A percentile compares a stretch with the other conserved stretches of the same genome.
Conservation (phyloP, 2,329 filamentous ascomycete genomes). For the Emmonsia crescens region DNA sequence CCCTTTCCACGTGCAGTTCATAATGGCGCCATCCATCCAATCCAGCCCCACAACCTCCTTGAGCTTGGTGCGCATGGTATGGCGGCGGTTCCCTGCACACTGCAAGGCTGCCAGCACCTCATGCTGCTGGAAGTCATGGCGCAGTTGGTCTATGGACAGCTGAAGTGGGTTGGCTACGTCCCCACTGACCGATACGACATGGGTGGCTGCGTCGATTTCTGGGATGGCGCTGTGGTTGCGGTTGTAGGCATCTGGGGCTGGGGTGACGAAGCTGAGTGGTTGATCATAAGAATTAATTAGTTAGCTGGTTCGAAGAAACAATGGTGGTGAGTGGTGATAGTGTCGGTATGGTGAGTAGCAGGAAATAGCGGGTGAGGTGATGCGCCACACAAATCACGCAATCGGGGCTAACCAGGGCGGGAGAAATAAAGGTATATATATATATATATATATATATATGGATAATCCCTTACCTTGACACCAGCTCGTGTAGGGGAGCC, state of each 20-base stretch:
- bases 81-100: constrained; percentile 50
- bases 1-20: constrained; percentile 49
- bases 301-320: not conserved
- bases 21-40: constrained; percentile 50
- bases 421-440: not conserved
- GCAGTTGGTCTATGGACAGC: constrained; percentile 39
- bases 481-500: constrained; percentile 13
- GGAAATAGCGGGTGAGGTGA: not conserved
- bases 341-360: too few species aligned
- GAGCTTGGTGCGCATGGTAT: constrained; percentile 49
- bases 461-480: constrained; percentile 13
- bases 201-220: constrained; percentile 31
- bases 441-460: too few species aligned
- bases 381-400: constrained; percentile 5
- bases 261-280: constrained; percentile 40
- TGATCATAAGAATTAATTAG: not conserved
- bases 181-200: constrained; percentile 41
- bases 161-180: constrained; percentile 34
- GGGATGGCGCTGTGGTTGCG: constrained; percentile 48
- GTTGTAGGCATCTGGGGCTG: constrained; percentile 43
- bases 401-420: constrained; percentile 3
- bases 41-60: constrained; percentile 51
- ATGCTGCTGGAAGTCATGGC: constrained; percentile 41
- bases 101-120: constrained; percentile 47
- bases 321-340: not conserved